Evolutionary conservation across 139 green algal species (phyloP).

Genomic region (Tetraselmis striata): DNA sequence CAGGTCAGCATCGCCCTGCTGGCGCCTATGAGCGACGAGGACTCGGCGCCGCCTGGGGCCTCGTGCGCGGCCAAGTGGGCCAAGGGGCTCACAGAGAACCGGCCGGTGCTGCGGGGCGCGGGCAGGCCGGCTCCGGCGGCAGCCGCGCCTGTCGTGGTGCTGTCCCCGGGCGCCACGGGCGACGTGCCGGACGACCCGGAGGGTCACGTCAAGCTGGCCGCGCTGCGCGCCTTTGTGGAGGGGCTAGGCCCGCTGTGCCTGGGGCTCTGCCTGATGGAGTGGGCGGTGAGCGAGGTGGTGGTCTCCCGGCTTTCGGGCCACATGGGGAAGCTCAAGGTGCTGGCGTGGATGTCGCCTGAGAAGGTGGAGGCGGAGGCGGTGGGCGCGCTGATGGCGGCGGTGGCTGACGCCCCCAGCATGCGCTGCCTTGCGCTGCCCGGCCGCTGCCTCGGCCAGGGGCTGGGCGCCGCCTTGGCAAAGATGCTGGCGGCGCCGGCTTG

Average conservation of each 20-base stretch:
- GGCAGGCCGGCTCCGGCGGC: neutral
- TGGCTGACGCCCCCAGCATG: neutral
- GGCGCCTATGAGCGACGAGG: neutral
- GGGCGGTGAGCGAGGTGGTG: neutral
- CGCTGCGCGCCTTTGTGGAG: neutral
- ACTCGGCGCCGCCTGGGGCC: neutral
- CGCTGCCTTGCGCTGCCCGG: neutral
- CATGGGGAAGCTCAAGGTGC: neutral
- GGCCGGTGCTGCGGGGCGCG: neutral
- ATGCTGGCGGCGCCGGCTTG: neutral
- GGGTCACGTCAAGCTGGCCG: neutral
- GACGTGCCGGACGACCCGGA: too few species aligned
- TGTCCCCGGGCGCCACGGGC: neutral
- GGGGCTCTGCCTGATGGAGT: neutral
- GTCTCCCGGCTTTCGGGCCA: too few species aligned
- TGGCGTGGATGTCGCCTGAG: neutral
- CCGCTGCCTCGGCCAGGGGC: neutral
- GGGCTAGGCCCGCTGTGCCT: neutral
- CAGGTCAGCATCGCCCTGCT: neutral
- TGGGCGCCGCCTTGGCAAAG: neutral
- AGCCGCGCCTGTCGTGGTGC: neutral
- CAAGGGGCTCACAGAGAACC: neutral
- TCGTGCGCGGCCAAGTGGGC: neutral
- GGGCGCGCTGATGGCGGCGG: neutral
- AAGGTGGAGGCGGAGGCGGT: neutral